Evolutionary conservation across 352 stramenopile genomes (phyloP).

Genomic region (Pythium dissimile): DNA sequence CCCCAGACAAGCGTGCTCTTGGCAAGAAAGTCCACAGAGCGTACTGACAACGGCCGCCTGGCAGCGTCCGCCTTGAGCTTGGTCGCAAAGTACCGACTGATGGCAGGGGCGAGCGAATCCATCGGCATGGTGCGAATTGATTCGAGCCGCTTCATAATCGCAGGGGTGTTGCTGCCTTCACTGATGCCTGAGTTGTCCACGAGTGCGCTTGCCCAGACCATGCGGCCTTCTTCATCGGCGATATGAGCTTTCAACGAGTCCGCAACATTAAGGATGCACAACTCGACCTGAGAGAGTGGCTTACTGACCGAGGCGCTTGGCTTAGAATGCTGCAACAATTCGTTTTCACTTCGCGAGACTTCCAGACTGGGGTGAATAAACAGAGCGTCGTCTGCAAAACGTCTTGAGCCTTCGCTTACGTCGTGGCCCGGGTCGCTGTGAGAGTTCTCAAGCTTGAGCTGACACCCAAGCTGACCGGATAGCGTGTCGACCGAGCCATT

Average conservation of each 20-base stretch:
- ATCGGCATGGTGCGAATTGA: constrained; percentile 41
- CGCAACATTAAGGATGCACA: constrained; percentile 52
- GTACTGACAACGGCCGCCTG: constrained; percentile 56
- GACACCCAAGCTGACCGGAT: background rate
- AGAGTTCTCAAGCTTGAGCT: constrained; percentile 15
- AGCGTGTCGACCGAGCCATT: background rate
- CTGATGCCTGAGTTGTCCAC: constrained; percentile 35
- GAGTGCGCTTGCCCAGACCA: constrained; percentile 68
- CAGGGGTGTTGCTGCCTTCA: constrained; percentile 20
- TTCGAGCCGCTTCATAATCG: constrained; percentile 39
- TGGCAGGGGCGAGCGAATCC: constrained; percentile 57
- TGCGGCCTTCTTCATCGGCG: constrained; percentile 41
- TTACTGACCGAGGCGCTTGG: constrained; percentile 1
- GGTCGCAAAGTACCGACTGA: constrained; percentile 79
- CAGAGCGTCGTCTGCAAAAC: background rate
- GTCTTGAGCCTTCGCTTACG: background rate
- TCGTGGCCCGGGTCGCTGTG: constrained; percentile 17
- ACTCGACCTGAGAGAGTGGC: constrained; percentile 24
- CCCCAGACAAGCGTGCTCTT: constrained; percentile 76
- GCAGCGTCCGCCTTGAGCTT: constrained; percentile 65
- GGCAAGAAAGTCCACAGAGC: constrained; percentile 75
- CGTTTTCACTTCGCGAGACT: constrained; percentile 38
- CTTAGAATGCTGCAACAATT: constrained; percentile 8
- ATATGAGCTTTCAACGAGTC: constrained; percentile 43
- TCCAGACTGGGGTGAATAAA: constrained; percentile 9